Conservation (phyloP, 345 rosid genomes). For the Geranium rotundifolium region DNA sequence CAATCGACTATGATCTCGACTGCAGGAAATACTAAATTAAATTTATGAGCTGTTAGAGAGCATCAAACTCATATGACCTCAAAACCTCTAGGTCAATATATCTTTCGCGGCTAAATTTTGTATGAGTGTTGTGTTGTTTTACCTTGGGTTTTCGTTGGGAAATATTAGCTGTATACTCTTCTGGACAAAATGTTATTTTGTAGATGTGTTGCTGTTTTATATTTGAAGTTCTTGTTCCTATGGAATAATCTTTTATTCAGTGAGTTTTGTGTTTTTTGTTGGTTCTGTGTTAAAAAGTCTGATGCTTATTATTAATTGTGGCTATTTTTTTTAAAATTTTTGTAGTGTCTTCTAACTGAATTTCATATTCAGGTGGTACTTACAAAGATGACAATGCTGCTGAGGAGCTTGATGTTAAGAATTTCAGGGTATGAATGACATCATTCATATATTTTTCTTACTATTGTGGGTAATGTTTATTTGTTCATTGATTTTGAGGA, state of each 20-base stretch:
- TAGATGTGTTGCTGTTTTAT: no score
- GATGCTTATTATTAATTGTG: neutral
- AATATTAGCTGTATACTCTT: no score
- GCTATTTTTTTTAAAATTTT: slow-evolving; percentile 1
- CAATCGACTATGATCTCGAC: slow-evolving; percentile 32
- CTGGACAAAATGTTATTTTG: no score
- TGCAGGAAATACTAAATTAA: slow-evolving; percentile 39
- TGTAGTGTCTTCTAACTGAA: slow-evolving; percentile 26
- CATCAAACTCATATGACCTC: slow-evolving; percentile 33
- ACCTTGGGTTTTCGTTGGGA: no score
- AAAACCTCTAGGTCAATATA: slow-evolving; percentile 41
- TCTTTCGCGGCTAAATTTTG: neutral
- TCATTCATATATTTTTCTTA: neutral
- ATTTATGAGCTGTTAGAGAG: slow-evolving; percentile 52
- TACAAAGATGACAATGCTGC: slow-evolving; percentile 15
- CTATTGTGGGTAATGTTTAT: neutral
- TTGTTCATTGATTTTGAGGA: neutral
- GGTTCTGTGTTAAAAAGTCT: neutral
- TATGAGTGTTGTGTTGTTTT: no score
- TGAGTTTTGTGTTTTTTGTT: no score
- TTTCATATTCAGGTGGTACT: slow-evolving; percentile 10
- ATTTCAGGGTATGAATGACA: slow-evolving; percentile 26
- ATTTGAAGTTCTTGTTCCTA: neutral
- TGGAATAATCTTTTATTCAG: no score
- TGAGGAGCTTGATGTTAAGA: slow-evolving; percentile 13